Conservation (phyloP, 805 yeast species). For the Starmerella potacharoeniae region DNA sequence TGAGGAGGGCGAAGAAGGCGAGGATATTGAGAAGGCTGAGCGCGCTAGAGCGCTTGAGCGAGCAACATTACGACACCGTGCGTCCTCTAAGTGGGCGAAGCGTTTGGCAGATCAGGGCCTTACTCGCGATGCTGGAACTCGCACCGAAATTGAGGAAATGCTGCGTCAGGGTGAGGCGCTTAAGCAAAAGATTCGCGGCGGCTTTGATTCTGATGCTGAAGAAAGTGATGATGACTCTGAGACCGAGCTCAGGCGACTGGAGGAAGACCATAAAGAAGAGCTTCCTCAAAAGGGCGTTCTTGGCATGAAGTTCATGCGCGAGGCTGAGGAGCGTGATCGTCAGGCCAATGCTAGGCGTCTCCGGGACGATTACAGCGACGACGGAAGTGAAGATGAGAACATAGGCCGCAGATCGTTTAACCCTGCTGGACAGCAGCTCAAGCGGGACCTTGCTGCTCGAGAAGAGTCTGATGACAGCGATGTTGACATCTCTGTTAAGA, state of each 20-base stretch:
- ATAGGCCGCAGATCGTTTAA: constrained; percentile 39
- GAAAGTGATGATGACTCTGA: constrained; percentile 30
- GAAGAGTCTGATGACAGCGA: constrained; percentile 25
- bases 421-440: constrained; percentile 20
- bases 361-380: constrained; percentile 24
- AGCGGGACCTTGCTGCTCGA: constrained; percentile 20
- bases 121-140: constrained; percentile 69
- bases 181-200: constrained; percentile 59
- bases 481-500: constrained; percentile 6
- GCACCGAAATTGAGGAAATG: constrained; percentile 93
- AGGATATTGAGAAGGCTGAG: constrained; percentile 49
- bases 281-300: constrained; percentile 66
- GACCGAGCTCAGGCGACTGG: constrained; percentile 23
- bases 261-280: constrained; percentile 23
- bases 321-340: constrained; percentile 64
- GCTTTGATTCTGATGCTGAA: constrained; percentile 37
- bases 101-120: constrained; percentile 82
- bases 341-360: constrained; percentile 44
- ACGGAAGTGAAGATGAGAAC: constrained; percentile 27
- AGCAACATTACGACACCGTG: constrained; percentile 83
- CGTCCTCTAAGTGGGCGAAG: constrained; percentile 81
- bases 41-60: constrained; percentile 77
- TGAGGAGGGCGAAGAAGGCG: constrained; percentile 40
- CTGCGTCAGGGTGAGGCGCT: constrained; percentile 72
- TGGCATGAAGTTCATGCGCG: constrained; percentile 91